Evolutionary conservation across 176 grass and related monocot genomes (phyloP), one percentile per base, ranked within the genome.

Genomic region (Aegilops speltoides): DNA sequence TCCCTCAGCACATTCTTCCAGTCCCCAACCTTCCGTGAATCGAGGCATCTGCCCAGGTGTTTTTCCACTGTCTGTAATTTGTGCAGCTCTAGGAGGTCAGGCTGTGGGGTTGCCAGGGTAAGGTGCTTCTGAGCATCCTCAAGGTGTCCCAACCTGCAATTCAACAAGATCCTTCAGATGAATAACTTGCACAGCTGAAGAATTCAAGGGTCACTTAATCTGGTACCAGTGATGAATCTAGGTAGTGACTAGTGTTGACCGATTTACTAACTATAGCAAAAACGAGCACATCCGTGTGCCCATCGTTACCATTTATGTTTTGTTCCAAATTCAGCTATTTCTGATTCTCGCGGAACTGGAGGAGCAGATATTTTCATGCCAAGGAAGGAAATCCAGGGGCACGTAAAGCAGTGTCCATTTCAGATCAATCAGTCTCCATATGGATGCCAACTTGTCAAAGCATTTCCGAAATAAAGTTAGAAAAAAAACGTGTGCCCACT

Each of bases 101-200:
- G 93, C 68, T 95, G 93, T 43, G 88, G 31, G 64, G 88, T 74
- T 11, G 74, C 86, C n/a, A 89, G 76, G 14, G 92, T 78, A 19
- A 98, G 90, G 88, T 98, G 96, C 67, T 79, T 95, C 86, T 88
- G 88, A 87, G 96, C 93, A 92, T 95, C 82, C 81, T 98, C 93
- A 40, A 95, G 89, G 82, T 91, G 87, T 73, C 96, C 96, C 76
- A 95, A 85, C 88, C 96, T 98, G 83, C 68, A 87, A 16, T 92
- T 73, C 32, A 84, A 43, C 64, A 84, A 87, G 37, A 34, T 13
- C 17, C 17, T 20, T 20, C 29, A 76, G 63, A 79, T 78, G 4
- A 71, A 86, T 67, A 86, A 45, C 4, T 78, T 50, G 66, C 80
- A 87, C 34, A 71, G 37, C 6, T 59, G 79, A 61, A 59, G 16